A percentile compares a stretch with the other conserved stretches of the same genome.
Conservation (phyloP, 192 early-diverging fungal genomes). For the Podila epigama region DNA sequence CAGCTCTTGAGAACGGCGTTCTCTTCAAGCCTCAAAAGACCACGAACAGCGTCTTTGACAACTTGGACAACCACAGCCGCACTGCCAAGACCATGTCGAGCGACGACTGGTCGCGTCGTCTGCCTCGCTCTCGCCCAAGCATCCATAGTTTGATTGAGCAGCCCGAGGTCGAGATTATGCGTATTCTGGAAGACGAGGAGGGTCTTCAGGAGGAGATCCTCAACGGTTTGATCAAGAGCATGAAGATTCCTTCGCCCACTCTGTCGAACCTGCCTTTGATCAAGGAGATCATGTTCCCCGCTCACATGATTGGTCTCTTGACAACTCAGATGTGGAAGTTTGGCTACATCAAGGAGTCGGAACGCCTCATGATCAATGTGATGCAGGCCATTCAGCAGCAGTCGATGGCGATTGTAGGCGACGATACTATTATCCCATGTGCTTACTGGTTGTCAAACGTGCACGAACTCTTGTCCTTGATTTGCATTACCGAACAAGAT, state of each 20-base stretch:
- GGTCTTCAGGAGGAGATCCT: conserved; percentile 82
- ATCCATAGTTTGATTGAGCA: conserved; percentile 51
- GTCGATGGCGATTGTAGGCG: conserved; percentile 71
- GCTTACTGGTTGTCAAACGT: conserved; percentile 99
- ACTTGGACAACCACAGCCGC: conserved; percentile 44
- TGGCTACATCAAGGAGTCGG: conserved; percentile 84
- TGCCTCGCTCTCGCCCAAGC: conserved; percentile 36
- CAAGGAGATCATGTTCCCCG: conserved; percentile 95
- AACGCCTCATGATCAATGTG: conserved; percentile 84
- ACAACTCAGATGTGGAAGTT: conserved; percentile 88
- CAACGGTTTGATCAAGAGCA: conserved; percentile 85
- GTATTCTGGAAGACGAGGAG: conserved; percentile 69
- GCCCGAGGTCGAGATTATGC: conserved; percentile 60
- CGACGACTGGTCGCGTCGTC: conserved; percentile 44
- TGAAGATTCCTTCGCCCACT: conserved; percentile 89
- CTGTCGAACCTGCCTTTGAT: conserved; percentile 75
- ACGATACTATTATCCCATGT: conserved; percentile 79
- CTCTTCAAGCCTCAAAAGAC: conserved; percentile 47
- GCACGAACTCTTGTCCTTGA: conserved; percentile 92
- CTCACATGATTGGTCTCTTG: conserved; percentile 88
- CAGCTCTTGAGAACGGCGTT: conserved; percentile 22
- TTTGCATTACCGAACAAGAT: conserved; percentile 77
- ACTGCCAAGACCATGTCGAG: conserved; percentile 44
- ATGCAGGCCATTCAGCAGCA: conserved; percentile 84
- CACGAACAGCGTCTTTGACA: conserved; percentile 44